Percentiles rank a stretch among this genome's conserved stretches.
phyloP scores from a whole-genome alignment of 2,329 filamentous ascomycete species.

The Fusarium sp. region DNA sequence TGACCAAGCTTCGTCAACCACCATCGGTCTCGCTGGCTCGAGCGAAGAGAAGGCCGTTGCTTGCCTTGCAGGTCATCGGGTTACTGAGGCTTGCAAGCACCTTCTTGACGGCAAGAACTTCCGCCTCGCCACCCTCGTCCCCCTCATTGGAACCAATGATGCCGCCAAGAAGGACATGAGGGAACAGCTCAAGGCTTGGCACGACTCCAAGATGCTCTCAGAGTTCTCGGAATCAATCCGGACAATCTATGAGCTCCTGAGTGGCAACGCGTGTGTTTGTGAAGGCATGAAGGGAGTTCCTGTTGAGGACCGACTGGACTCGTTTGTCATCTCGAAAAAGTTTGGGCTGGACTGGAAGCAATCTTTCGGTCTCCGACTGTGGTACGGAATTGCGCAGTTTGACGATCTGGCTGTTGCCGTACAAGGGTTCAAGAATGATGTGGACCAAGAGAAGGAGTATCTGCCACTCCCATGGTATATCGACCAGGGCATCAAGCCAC shows the following conservation, averaged over 20 bases:
- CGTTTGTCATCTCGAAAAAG: conserved; percentile 81
- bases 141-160: conserved; percentile 79
- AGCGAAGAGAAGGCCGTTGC: conserved; percentile 85
- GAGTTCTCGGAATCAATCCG: conserved; percentile 87
- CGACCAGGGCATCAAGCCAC: conserved; percentile 63
- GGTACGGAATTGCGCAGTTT: conserved; percentile 77
- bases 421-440: conserved; percentile 73
- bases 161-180: conserved; percentile 75
- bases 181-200: conserved; percentile 84
- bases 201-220: conserved; percentile 79
- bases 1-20: conserved; percentile 62
- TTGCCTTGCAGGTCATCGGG: conserved; percentile 77
- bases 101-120: conserved; percentile 79
- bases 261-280: conserved; percentile 85
- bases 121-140: conserved; percentile 81
- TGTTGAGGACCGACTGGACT: conserved; percentile 78
- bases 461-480: conserved; percentile 75
- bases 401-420: conserved; percentile 78
- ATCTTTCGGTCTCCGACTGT: conserved; percentile 87
- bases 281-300: conserved; percentile 76
- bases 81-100: conserved; percentile 82
- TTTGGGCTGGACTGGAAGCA: conserved; percentile 94
- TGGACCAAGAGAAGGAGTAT: conserved; percentile 74
- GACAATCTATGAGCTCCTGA: conserved; percentile 86
- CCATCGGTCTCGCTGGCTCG: conserved; percentile 65